These are phyloP conservation scores for Silene uniflora DNA, from an alignment of 148 eudicot genomes.

Conservation along the genomic window DNA sequence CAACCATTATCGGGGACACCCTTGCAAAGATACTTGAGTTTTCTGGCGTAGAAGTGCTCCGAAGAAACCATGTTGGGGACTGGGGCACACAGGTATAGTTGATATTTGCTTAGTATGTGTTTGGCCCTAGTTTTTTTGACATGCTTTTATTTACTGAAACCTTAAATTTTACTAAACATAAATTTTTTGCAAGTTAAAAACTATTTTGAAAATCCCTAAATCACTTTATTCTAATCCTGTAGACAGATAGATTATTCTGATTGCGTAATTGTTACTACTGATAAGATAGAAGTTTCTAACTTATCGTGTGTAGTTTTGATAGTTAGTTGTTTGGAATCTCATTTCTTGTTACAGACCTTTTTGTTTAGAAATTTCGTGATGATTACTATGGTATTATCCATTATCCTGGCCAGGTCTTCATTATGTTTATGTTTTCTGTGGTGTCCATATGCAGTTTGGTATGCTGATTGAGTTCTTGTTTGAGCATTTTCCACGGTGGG, in stretches of 20 bases:
- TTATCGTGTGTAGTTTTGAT: neutral
- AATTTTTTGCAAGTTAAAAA: no score
- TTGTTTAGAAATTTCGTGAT: no score
- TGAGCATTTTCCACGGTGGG: conserved; percentile 58
- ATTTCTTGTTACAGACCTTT: no score
- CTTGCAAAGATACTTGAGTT: conserved; percentile 90
- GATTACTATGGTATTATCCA: no score
- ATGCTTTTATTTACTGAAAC: no score
- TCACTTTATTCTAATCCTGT: neutral
- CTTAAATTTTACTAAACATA: no score
- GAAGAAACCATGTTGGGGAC: conserved; percentile 97
- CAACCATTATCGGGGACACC: conserved; percentile 92
- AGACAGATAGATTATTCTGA: neutral
- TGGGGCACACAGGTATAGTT: conserved; percentile 93
- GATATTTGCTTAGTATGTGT: no score
- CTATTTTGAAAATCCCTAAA: no score
- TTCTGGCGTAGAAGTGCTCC: conserved; percentile 76
- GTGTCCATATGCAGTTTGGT: conserved; percentile 59
- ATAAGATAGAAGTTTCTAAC: neutral
- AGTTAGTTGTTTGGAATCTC: no score
- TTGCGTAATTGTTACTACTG: neutral
- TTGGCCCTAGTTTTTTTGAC: no score
- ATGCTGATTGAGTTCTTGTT: conserved; percentile 78
- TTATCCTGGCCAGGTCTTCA: neutral
- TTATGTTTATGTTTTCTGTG: neutral